Percentiles rank a stretch among this genome's conserved stretches.
Evolutionary conservation across 257 asterid species (phyloP).

Genomic region (Salvia miltiorrhiza): DNA sequence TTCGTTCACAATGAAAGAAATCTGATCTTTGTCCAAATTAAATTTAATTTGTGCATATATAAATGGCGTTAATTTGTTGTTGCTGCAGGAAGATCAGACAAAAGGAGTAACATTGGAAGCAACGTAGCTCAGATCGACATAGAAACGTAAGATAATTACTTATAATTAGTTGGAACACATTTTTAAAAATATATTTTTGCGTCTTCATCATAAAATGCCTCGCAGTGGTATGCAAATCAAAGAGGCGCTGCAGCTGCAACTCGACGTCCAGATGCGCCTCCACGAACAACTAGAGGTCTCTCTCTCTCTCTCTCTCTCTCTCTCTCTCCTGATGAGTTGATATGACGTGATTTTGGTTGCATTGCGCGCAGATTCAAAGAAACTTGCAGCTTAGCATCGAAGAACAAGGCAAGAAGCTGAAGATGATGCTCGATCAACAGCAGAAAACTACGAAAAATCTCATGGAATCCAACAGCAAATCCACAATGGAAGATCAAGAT

Average conservation of each 20-base stretch:
- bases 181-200: too few relatives aligned
- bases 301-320: neutral
- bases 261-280: conserved; percentile 69
- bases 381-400: conserved; percentile 67
- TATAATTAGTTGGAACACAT: too few relatives aligned
- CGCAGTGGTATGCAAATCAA: conserved; percentile 67
- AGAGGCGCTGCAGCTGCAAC: conserved; percentile 70
- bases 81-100: conserved; percentile 55
- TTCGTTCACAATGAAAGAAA: neutral
- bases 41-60: too few relatives aligned
- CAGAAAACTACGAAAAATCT: conserved; percentile 34
- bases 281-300: conserved; percentile 78
- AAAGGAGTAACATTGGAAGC: conserved; percentile 18
- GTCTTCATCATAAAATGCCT: too few relatives aligned
- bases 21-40: neutral
- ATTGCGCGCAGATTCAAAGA: conserved; percentile 44
- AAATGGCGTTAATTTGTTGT: neutral
- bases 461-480: conserved; percentile 20
- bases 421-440: conserved; percentile 67
- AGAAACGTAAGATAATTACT: conserved; percentile 40
- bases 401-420: conserved; percentile 63
- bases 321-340: neutral
- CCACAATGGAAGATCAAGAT: conserved; percentile 28
- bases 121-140: conserved; percentile 31
- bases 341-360: neutral